Evolutionary conservation across 192 early-diverging fungal genomes (phyloP), one percentile per base, ranked within the genome.

Genomic region (Backusella sp.): DNA sequence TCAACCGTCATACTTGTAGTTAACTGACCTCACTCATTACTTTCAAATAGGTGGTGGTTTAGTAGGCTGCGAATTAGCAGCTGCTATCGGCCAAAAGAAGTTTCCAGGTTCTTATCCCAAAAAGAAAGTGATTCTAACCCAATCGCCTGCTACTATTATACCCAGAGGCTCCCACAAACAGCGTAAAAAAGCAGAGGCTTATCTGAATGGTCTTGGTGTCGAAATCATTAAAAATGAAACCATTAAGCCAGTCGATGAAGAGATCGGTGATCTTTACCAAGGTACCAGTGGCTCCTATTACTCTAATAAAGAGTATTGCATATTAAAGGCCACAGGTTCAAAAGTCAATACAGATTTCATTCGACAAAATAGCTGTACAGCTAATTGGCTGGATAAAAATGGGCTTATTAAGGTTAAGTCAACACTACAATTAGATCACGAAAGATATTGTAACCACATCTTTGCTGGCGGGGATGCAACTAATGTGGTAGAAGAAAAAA

Each of bases 1-100:
- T 59, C 3, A 11, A 62, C 0, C 2, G 8, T 41, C 8, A 69
- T 37, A 36, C 14, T 8, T 1, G 7, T 21, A 46, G 9, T 7
- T 23, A 46, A 76, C 19, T 21, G 14, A 30, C 14, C 23, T 65
- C 17, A 3, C 32, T 32, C 32, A 32, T 32, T 32, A 32, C 32
- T n/a, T 35, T 49, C n/a, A 2, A 37, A 34, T 77, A 77, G 79
- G 79, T 23, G 84, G 83, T 52, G 86, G 86, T n/a, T 73, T 87
- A 30, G 81, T 87, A 15, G 86, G 84, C 19, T 80, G 80, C 39
- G 86, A 87, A 66, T 67, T 87, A 32, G 77, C 86, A 11, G 70
- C 62, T 59, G 86, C 78, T 12, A 78, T 82, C 17, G 28, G 66
- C 8, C 73, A 76, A 28, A 62, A 28, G 4, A 42, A 39, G 28